Conservation (phyloP, 2,329 filamentous ascomycete genomes). For the Diatrype stigma region DNA sequence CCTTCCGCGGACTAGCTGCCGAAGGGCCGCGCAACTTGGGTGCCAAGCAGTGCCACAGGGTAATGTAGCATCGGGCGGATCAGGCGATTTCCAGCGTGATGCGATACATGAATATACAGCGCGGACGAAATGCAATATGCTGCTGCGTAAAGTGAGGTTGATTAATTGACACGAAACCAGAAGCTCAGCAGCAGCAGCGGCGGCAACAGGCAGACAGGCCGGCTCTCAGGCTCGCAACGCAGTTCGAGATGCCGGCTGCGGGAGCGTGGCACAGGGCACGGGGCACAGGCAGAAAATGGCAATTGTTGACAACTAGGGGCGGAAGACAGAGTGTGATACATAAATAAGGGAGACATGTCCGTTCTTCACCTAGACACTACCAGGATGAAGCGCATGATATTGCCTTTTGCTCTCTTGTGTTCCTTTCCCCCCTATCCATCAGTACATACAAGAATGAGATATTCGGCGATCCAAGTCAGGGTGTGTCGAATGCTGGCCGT, state of each 20-base stretch:
- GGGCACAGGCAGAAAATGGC: neutral
- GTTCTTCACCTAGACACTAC: no score
- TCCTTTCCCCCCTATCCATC: no score
- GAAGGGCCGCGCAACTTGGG: neutral
- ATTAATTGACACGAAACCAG: neutral
- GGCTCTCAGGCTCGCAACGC: neutral
- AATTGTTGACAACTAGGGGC: neutral
- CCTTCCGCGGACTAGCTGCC: neutral
- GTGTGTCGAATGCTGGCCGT: no score
- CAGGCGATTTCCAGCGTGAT: neutral
- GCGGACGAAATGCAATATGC: neutral
- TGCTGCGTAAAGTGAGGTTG: neutral
- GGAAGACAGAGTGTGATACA: no score
- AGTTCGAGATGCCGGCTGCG: neutral
- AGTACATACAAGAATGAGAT: no score
- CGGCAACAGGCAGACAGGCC: no score
- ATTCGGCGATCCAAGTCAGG: no score
- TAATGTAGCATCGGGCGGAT: neutral
- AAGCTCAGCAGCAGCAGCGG: neutral
- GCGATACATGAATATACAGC: neutral
- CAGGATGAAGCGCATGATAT: no score
- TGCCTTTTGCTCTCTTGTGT: no score
- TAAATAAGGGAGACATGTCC: no score
- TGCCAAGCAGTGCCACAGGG: neutral
- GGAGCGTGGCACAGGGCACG: neutral